Conservation (phyloP, 345 rosid genomes). For the Arabidopsis thaliana region TAIR10.1 NC_003076.8:9449501-9450000, state of each 20-base stretch:
- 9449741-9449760: conserved; percentile 55
- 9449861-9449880: conserved; percentile 58
- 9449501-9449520: conserved; percentile 54
- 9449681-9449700: conserved; percentile 75
- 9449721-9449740: conserved; percentile 61
- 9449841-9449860: background rate
- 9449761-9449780: conserved; percentile 71
- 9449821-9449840: background rate
- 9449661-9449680: conserved; percentile 61
- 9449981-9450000: conserved; percentile 91
- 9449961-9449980: conserved; percentile 68
- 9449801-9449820: conserved; percentile 19
- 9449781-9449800: conserved; percentile 83
- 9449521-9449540: conserved; percentile 56
- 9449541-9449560: conserved; percentile 67
- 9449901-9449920: conserved; percentile 83
- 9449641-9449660: conserved; percentile 53
- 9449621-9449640: conserved; percentile 25
- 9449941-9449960: conserved; percentile 71
- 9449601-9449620: conserved; percentile 1
- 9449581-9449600: background rate
- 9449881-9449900: conserved; percentile 51
- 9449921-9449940: conserved; percentile 69
- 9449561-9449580: conserved; percentile 36
- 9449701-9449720: conserved; percentile 85